Evolutionary conservation across 257 asterid species (phyloP).

Genomic region (Solanum medicagineum): DNA sequence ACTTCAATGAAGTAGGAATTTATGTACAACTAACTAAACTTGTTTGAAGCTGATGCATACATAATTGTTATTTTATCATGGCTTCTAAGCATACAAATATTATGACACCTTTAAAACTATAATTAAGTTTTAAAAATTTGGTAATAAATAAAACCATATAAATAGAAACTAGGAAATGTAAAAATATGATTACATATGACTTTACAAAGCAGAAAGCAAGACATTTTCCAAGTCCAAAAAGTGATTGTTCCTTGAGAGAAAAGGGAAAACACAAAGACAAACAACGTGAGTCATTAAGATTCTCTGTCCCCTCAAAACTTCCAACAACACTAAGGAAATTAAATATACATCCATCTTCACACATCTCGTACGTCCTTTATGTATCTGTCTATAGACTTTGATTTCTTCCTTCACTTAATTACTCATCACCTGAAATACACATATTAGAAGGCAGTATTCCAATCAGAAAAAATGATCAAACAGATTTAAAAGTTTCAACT

Average conservation of each 20-base stretch:
- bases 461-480: background rate
- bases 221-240: background rate
- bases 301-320: background rate
- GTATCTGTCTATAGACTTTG: background rate
- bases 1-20: background rate
- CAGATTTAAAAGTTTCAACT: background rate
- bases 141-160: background rate
- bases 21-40: background rate
- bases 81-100: background rate
- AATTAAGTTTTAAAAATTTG: background rate
- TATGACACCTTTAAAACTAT: background rate
- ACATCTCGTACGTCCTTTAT: background rate
- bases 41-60: background rate
- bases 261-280: background rate
- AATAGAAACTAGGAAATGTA: background rate
- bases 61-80: background rate
- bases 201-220: background rate
- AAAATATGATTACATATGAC: background rate
- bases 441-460: background rate
- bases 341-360: background rate
- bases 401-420: background rate
- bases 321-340: background rate
- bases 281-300: background rate
- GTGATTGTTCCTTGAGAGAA: background rate
- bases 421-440: constrained; percentile 9